Percentiles rank a stretch among this genome's conserved stretches.
These are phyloP conservation scores for Eucalyptus polybractea DNA, from an alignment of 345 rosid genomes.

Conservation along the genomic window DNA sequence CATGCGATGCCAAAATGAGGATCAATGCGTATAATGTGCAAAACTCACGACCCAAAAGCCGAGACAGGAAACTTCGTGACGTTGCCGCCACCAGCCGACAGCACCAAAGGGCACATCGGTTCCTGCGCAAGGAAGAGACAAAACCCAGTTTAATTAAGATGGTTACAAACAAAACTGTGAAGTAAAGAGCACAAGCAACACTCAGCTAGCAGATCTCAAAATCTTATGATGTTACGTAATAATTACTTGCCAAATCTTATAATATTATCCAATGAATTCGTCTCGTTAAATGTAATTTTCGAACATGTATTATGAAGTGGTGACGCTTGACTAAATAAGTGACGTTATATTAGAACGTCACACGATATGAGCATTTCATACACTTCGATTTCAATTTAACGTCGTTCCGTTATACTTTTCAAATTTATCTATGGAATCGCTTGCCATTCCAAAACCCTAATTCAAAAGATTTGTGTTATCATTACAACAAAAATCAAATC, in stretches of 20 bases:
- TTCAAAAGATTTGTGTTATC: rapidly evolving
- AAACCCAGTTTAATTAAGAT: neutral
- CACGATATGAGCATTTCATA: rapidly evolving
- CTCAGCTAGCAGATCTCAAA: neutral
- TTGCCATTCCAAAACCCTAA: neutral
- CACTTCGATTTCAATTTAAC: rapidly evolving
- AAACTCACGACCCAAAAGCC: neutral
- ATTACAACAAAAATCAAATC: neutral
- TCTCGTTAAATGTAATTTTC: neutral
- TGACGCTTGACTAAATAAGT: rapidly evolving
- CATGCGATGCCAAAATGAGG: neutral
- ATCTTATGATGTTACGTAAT: neutral
- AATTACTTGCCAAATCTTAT: neutral
- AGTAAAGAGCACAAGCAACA: neutral
- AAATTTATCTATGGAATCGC: rapidly evolving
- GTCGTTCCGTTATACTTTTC: rapidly evolving
- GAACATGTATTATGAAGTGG: rapidly evolving
- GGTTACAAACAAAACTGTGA: neutral
- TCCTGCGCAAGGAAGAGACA: neutral
- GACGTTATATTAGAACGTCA: rapidly evolving
- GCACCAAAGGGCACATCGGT: neutral
- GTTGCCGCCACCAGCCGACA: neutral
- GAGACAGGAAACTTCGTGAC: neutral
- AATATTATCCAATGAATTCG: rapidly evolving
- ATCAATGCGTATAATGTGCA: neutral